A percentile compares a stretch with the other conserved stretches of the same genome.
Conservation (phyloP, 495 filamentous ascomycete species). For the Penicillium manginii region DNA sequence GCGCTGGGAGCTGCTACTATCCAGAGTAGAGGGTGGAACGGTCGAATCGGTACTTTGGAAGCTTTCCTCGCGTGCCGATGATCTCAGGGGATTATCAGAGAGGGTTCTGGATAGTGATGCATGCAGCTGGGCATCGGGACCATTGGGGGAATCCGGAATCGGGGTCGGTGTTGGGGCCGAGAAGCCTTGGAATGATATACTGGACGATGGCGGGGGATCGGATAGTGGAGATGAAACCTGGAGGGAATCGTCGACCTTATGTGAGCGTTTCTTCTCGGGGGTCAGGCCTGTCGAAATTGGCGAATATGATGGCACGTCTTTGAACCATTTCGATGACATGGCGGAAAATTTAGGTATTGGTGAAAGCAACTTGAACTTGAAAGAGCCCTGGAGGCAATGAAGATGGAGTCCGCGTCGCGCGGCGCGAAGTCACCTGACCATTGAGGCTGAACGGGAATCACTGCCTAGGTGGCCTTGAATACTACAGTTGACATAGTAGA, state of each 20-base stretch:
- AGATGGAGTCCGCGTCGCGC: constrained; percentile 28
- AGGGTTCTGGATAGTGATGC: constrained; percentile 14
- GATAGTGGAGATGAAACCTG: constrained; percentile 33
- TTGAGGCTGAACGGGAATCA: background rate
- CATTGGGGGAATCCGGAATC: constrained; percentile 9
- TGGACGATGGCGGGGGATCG: constrained; percentile 37
- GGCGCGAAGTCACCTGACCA: constrained; percentile 33
- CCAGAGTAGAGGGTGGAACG: constrained; percentile 22
- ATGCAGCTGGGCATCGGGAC: constrained; percentile 22
- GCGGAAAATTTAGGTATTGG: constrained; percentile 16
- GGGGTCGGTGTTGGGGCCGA: constrained; percentile 24
- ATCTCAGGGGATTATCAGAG: background rate
- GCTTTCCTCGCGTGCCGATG: constrained; percentile 14
- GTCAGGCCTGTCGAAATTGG: constrained; percentile 2
- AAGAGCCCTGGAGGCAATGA: no score
- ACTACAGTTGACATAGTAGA: no score
- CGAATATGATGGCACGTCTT: constrained; percentile 36
- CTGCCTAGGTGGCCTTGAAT: no score
- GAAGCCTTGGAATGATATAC: no score
- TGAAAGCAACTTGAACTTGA: no score
- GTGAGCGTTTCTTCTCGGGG: constrained; percentile 10
- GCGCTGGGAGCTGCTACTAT: constrained; percentile 38
- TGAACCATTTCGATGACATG: constrained; percentile 39
- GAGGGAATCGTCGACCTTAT: background rate
- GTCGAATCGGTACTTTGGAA: constrained; percentile 21